Base-by-base conservation (phyloP, 2,329 filamentous ascomycete species). In the Cadophora malorum region DNA sequence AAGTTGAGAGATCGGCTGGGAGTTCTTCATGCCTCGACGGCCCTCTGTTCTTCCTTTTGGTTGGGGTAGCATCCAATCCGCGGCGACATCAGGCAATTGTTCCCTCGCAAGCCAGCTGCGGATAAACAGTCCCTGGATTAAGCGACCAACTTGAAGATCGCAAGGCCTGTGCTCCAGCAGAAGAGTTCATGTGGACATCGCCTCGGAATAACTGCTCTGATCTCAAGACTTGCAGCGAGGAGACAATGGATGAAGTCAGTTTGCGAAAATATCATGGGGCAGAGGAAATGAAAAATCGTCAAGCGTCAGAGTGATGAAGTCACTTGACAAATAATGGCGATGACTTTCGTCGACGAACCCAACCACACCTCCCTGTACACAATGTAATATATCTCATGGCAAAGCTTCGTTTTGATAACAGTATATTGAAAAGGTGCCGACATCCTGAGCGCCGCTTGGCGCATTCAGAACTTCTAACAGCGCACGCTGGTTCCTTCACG, bases 51-150 rank as follows among this genome's bases (percentile, higher is more conserved):
- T 14, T 38, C 33, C 55, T 35, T 21, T 23, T 38, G 33, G 19
- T 33, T 31, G 4, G 7, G 19, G 31, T 7, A 58, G 55, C n/a
- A 38, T 38, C 8, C n/a, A 38, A 16, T 23, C n/a, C 19, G n/a
- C 1, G 12, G 19, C 4, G 21, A 58, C 8, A 58, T 38, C 55
- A 38, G 55, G 55, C 55, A 58, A 31, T 58, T 38, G 19, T 38
- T 4, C n/a, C 31, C 55, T 23, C 2, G 33, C n/a, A 9, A 45
- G 41, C 12, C 41, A 16, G n/a, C 33, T 21, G 7, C 31, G 33
- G 55, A 38, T 58, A 58, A 38, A 58, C 55, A 21, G 12, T 19
- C 33, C 53, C 14, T n/a, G 28, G 19, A 21, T n/a, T 58, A 38
- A 23, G 33, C 55, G 55, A 58, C 38, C 4, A 19, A 58, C 23